A percentile compares a stretch with the other conserved stretches of the same genome.
Evolutionary conservation across 768 basidiomycete species (phyloP).

Genomic region (Imleria badia): DNA sequence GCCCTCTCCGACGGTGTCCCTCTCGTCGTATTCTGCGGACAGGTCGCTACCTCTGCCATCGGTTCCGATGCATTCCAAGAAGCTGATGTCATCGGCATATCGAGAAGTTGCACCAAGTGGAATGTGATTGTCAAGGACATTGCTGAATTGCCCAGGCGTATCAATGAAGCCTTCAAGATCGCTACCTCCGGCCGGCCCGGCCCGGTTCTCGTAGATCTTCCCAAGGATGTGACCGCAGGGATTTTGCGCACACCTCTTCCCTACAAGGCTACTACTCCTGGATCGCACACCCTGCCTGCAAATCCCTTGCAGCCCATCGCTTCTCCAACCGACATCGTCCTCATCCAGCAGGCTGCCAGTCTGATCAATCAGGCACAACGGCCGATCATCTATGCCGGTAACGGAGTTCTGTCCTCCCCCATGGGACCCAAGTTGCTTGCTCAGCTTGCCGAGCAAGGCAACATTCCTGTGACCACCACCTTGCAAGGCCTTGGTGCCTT

Average conservation of each 20-base stretch:
- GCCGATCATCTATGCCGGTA: slow-evolving; percentile 91
- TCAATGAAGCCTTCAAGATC: slow-evolving; percentile 99
- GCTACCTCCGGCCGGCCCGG: slow-evolving; percentile 96
- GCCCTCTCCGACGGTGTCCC: slow-evolving; percentile 93
- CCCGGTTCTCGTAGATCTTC: slow-evolving; percentile 96
- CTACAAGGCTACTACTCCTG: slow-evolving; percentile 83
- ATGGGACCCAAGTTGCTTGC: slow-evolving; percentile 81
- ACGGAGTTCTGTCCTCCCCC: slow-evolving; percentile 82
- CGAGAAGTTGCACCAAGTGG: slow-evolving; percentile 97
- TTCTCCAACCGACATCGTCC: slow-evolving; percentile 57
- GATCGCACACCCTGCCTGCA: slow-evolving; percentile 69
- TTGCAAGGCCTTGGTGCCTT: slow-evolving; percentile 94
- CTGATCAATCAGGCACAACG: slow-evolving; percentile 91
- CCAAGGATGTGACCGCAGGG: slow-evolving; percentile 97
- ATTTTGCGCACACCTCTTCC: slow-evolving; percentile 84
- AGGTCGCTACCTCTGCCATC: slow-evolving; percentile 98
- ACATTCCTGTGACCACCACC: slow-evolving; percentile 97
- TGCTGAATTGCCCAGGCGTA: slow-evolving; percentile 87
- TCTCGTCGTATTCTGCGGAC: slow-evolving; percentile 92
- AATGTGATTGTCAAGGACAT: slow-evolving; percentile 99
- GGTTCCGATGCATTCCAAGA: slow-evolving; percentile 99
- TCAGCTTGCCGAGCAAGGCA: slow-evolving; percentile 76
- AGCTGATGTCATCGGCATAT: slow-evolving; percentile 96
- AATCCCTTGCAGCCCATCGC: slow-evolving; percentile 65
- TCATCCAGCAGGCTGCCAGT: slow-evolving; percentile 80